These are phyloP conservation scores for Volvariella volvacea DNA, from an alignment of 1,284 basidiomycete genomes.

Conservation along the genomic window DNA sequence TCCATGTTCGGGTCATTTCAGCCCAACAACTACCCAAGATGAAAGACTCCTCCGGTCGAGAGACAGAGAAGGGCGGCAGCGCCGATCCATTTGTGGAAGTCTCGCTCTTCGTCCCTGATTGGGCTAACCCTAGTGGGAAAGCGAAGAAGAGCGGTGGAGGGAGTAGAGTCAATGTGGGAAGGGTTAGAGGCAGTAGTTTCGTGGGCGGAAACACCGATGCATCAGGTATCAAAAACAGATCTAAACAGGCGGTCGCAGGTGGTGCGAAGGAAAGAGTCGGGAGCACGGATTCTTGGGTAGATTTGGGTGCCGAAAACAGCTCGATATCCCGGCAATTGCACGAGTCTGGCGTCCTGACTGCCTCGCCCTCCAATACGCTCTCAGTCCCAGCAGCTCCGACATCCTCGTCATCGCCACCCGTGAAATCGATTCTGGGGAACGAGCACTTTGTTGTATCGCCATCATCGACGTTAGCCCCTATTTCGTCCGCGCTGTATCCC, in stretches of 20 bases:
- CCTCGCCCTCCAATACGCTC: slow-evolving; percentile 15
- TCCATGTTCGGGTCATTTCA: slow-evolving; percentile 75
- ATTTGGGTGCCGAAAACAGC: no score
- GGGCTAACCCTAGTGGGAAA: slow-evolving; percentile 42
- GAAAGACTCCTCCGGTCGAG: slow-evolving; percentile 51
- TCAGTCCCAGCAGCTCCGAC: background rate
- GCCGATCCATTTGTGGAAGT: slow-evolving; percentile 28
- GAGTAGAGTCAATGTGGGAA: background rate
- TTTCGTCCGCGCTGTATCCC: no score
- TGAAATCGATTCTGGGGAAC: no score
- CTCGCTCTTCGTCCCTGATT: slow-evolving; percentile 28
- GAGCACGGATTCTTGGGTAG: no score
- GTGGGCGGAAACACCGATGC: no score
- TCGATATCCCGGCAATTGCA: no score
- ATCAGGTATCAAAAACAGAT: no score
- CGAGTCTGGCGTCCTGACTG: slow-evolving; percentile 38
- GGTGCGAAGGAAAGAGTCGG: no score
- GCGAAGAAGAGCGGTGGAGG: background rate
- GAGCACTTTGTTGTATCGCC: no score
- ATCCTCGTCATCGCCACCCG: slow-evolving; percentile 1
- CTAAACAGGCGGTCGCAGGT: no score
- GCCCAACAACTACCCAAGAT: slow-evolving; percentile 85
- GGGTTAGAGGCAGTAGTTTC: no score
- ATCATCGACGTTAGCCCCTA: no score
- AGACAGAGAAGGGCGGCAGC: slow-evolving; percentile 35